Conservation (phyloP, 345 rosid genomes). For the Trapa incisa region DNA sequence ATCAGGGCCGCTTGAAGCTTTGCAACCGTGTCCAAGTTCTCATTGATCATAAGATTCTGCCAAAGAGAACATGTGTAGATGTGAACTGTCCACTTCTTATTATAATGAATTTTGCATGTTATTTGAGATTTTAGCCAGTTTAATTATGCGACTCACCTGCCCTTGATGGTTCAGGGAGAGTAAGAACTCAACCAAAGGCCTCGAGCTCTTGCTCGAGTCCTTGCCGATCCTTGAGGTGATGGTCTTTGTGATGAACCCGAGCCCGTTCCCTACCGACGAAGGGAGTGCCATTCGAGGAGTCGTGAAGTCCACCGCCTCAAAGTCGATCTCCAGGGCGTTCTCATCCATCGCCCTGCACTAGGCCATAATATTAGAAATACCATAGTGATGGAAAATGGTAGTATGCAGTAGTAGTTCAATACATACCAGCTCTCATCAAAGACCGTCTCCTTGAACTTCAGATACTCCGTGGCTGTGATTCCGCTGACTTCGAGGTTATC, state of each 20-base stretch:
- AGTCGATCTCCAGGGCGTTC: slow-evolving; percentile 70
- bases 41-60: slow-evolving; percentile 71
- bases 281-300: slow-evolving; percentile 55
- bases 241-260: slow-evolving; percentile 49
- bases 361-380: neutral
- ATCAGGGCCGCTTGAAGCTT: slow-evolving; percentile 58
- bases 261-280: slow-evolving; percentile 76
- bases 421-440: slow-evolving; percentile 63
- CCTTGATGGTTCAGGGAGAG: slow-evolving; percentile 55
- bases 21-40: slow-evolving; percentile 35
- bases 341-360: slow-evolving; percentile 67
- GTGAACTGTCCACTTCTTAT: neutral
- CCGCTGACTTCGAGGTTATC: slow-evolving; percentile 46
- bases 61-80: neutral
- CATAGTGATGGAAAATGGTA: neutral
- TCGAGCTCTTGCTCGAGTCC: slow-evolving; percentile 16
- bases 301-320: slow-evolving; percentile 61
- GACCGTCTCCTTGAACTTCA: slow-evolving; percentile 64
- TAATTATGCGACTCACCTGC: slow-evolving; percentile 34
- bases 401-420: too few relatives aligned
- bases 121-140: neutral
- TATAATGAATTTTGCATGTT: too few relatives aligned
- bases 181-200: slow-evolving; percentile 49
- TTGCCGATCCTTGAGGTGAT: slow-evolving; percentile 42
- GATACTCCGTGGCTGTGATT: slow-evolving; percentile 45